Evolutionary conservation across 148 eudicot species (phyloP), one percentile per base, ranked within the genome.

Genomic region (Salicornia ramosissima): DNA sequence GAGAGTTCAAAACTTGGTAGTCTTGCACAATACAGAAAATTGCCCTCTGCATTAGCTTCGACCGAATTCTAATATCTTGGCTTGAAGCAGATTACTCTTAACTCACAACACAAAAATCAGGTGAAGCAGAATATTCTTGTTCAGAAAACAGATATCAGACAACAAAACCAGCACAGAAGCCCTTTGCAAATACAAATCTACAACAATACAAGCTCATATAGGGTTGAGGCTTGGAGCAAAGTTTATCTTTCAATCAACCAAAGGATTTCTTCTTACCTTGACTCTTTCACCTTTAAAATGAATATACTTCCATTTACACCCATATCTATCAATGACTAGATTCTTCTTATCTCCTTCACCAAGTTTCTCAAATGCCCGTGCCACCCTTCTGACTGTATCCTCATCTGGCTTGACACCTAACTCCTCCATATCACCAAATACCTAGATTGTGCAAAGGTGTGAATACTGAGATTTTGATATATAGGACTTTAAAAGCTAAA

Each of bases 361-460:
- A 34, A 85, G 80, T 52, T 40, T 78, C 71, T 76, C 72, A 64
- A 93, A 88, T 55, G 95, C 96, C 71, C 71, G 80, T 47, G 89
- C 90, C 57, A 93, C 80, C 80, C 85, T 87, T 80, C 80, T 80
- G 59, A 85, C 83, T 19, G 95, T 88, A 82, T 93, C 96, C 76
- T 90, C 88, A 69, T 93, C 98, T 39, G 98, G 95, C 72, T 84
- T 88, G 63, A 93, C 90, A 21, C 88, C 90, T 65, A 93, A 74
- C 78, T 93, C 98, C 75, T 90, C 98, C 96, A 93, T 93, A 79
- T 90, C 98, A 18, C 86, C 96, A 82, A 93, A 90, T 28, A 90
- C 86, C 98, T 93, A 78, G 62, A 69, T 75, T 79, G 70, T 47
- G 39, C 19, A 74, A 59, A 34, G 40, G 54, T 24, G 1, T 1